Base-by-base conservation (phyloP, 2,329 filamentous ascomycete species). In the Lasiodiplodia sp. region DNA sequence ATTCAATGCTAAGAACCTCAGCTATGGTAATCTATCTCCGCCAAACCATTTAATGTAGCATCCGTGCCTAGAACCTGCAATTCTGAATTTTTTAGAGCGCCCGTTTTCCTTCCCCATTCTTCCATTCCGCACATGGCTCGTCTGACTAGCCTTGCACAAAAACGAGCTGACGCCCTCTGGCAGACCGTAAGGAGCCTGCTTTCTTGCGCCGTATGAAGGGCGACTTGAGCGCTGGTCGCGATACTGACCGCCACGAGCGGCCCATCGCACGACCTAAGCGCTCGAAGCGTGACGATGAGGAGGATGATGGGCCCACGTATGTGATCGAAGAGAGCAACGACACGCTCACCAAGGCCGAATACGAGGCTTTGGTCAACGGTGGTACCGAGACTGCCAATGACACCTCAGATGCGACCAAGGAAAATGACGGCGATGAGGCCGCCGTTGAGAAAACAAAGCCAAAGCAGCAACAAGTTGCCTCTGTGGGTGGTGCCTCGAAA, bases 281-380 rank as follows among this genome's bases (percentile, higher is more conserved):
- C 28, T 68, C 86, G 74, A 74, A 78, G 71, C 18, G 87, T 82
- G 69, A 90, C 72, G 89, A 90, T 51, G 89, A 93, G 70, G 91
- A 91, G 14, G 92, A 95, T 72, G 92, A 95, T 77, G 90, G 85
- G 62, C 92, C 92, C 0, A 85, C 93, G 0, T 88, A 93, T 64
- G 88, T 96, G 4, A 87, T 95, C 72, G 92, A 93, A 76, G 84
- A 86, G 4, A 91, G 88, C 62, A 91, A 92, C 67, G 85, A 90
- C 37, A 86, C 90, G 57, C 78, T 80, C 72, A 88, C 73, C 70
- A 86, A 81, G 73, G 81, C 80, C n/a, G 83, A 86, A 57, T 83
- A 84, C 68, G 82, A 84, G 40, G 81, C 80, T 18, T 74, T 86
- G 56, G 74, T 80, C 16, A 71, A 76, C 11, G 71, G 64, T 5